Base-by-base conservation (phyloP, 331 rosid genomes). In the Malus hybrid region DNA sequence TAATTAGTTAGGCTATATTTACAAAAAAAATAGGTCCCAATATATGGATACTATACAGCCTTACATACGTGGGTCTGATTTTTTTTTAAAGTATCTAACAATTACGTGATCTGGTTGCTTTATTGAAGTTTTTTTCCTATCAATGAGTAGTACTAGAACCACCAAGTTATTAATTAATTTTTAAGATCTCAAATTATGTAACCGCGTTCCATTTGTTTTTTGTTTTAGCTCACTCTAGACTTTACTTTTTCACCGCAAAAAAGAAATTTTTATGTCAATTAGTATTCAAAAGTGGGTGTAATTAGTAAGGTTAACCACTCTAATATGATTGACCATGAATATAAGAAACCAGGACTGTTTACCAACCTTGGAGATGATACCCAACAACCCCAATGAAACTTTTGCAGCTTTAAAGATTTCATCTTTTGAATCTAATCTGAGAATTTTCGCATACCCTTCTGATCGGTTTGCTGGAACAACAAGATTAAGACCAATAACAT, bases 361-460 rank as follows among this genome's bases (percentile, higher is more conserved):
- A 8, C 81, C 66, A n/a, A 91, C 97, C 97, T 92, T 90, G 44
- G 93, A 90, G 72, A 92, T 88, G 29, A 87, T 92, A 64, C 96
- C 93, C 46, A 92, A 48, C 50, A 88, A 55, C 19, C 93, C 96
- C 9, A 92, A 69, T 0, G 97, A 89, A 1, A 92, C 66, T 76
- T 70, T 89, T 22, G 93, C 96, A 3, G 93, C 96, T 26, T 82
- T 73, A 30, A 92, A 72, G 3, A 89, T 80, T 10, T 85, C 83
- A 82, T 84, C 78, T 9, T n/a, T 68, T 7, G 64, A 62, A 36
- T 83, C 81, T 33, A 92, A 64, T 66, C 78, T 82, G 18, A 88
- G 65, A 67, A 88, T 7, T 58, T 87, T 89, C 1, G 97, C 92
- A 55, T 82, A 87, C 2, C 96, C 96, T 70, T 92, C 86, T 9